These are phyloP conservation scores for Globisporangium rhizosaccharum DNA, from an alignment of 352 stramenopile genomes.

Conservation along the genomic window DNA sequence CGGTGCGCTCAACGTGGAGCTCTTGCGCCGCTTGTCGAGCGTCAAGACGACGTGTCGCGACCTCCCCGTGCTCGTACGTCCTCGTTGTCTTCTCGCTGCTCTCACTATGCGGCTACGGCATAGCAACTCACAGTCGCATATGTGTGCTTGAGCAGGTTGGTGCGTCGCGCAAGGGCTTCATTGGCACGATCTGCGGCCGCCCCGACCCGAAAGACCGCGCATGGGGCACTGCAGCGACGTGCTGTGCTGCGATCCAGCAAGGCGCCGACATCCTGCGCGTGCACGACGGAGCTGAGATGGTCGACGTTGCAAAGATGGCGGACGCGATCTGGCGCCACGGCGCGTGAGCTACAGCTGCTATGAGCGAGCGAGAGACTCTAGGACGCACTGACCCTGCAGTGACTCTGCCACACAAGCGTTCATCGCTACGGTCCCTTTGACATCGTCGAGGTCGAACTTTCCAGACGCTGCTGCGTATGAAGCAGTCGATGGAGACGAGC, in stretches of 20 bases:
- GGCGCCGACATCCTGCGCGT: constrained; percentile 92
- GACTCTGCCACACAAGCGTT: too few relatives aligned
- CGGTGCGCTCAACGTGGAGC: constrained; percentile 84
- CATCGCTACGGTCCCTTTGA: too few relatives aligned
- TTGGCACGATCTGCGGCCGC: constrained; percentile 90
- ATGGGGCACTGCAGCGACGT: constrained; percentile 92
- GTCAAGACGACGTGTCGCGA: constrained; percentile 41
- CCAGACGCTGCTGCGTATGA: too few relatives aligned
- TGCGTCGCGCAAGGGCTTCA: constrained; percentile 96
- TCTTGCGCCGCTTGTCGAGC: constrained; percentile 79
- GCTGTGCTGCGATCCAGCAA: constrained; percentile 69
- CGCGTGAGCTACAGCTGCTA: neutral
- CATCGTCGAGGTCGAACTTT: too few relatives aligned
- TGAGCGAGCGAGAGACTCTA: neutral
- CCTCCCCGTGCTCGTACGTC: constrained; percentile 49
- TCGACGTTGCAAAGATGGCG: constrained; percentile 87
- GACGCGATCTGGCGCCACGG: constrained; percentile 84
- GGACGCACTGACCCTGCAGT: neutral
- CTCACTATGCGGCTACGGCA: too few relatives aligned
- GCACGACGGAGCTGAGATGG: constrained; percentile 91
- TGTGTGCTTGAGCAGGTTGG: constrained; percentile 52
- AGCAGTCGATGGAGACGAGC: too few relatives aligned
- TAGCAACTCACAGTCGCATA: too few relatives aligned
- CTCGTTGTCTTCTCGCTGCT: neutral
- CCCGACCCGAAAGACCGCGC: constrained; percentile 83